Conservation (phyloP, 805 yeast species). For the Cyberlindnera americana region DNA sequence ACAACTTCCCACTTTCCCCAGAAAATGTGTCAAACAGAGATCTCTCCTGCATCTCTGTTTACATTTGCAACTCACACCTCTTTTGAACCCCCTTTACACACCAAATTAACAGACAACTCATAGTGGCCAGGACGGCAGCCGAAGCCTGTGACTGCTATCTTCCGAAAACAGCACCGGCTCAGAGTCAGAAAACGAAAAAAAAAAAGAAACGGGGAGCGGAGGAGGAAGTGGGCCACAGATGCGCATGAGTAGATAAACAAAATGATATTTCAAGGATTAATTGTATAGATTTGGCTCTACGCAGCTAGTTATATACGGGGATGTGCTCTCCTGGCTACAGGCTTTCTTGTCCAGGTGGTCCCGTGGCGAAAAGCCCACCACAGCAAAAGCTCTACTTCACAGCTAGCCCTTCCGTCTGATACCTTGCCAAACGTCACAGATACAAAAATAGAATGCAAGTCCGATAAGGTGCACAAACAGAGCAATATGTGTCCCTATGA, state of each 20-base stretch:
- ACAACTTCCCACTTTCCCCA: not conserved
- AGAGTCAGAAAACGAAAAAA: too few relatives aligned
- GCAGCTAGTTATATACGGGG: not conserved
- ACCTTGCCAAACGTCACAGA: too few relatives aligned
- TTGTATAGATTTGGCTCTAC: too few relatives aligned
- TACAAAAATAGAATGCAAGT: not conserved
- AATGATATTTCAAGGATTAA: too few relatives aligned
- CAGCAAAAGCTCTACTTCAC: not conserved
- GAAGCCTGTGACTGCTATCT: conserved; percentile 5
- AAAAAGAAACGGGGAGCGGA: not conserved
- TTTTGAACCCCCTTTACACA: not conserved
- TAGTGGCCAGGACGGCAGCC: too few relatives aligned
- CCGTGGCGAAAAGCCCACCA: not conserved
- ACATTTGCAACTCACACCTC: not conserved
- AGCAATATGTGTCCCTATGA: not conserved
- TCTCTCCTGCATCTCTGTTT: conserved; percentile 7
- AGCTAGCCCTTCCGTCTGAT: too few relatives aligned
- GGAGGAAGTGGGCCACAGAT: not conserved
- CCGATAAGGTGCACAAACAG: not conserved
- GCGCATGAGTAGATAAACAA: too few relatives aligned
- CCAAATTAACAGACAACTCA: not conserved
- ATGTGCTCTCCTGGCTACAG: not conserved
- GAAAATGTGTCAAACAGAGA: conserved; percentile 4
- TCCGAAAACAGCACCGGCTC: too few relatives aligned
- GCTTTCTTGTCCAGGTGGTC: not conserved